Base-by-base conservation (phyloP, 2,329 filamentous ascomycete genomes). In the Fusarium sp. region DNA sequence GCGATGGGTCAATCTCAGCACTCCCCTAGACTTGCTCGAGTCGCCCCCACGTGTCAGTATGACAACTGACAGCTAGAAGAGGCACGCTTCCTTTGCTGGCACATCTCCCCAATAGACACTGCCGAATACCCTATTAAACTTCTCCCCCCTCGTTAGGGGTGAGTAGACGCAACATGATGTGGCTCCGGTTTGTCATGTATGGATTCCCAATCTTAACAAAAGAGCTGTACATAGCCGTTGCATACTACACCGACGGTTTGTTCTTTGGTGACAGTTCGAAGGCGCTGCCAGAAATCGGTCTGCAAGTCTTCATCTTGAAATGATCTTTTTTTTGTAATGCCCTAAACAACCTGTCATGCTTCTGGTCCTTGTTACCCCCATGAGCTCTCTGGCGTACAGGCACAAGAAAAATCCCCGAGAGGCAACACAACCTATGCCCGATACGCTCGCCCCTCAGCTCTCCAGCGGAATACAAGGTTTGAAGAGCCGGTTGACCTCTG, bases 351-450 rank as follows among this genome's bases (percentile, higher is more conserved):
- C 69, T 74, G 72, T 72, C 71, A 75, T 58, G 64, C 65, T 62
- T 68, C 63, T 59, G 45, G 53, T 50, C 62, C 52, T 69, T 64
- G 78, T 79, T 73, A 75, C 75, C 76, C 77, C 78, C 75, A 77
- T 75, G 76, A 77, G 76, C 76, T 71, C 74, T 71, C 71, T 67
- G 72, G 76, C 61, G 79, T 79, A 81, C 81, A 81, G 79, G 73
- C 74, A 78, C 77, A 78, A 70, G 64, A 73, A 77, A 78, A 78
- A 74, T 77, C 72, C 75, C 77, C 76, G 77, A 78, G 70, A 28
- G 60, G 75, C 75, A 72, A 77, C 76, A 81, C 76, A 77, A 76
- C 40, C 68, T 57, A 67, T 70, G 62, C 62, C 67, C 69, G 42
- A 71, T 71, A 58, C 57, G 70, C 61, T 55, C 52, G 50, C 47